Evolutionary conservation across 2,329 filamentous ascomycete species (phyloP).

Genomic region (Chaetomiaceae sp.): DNA sequence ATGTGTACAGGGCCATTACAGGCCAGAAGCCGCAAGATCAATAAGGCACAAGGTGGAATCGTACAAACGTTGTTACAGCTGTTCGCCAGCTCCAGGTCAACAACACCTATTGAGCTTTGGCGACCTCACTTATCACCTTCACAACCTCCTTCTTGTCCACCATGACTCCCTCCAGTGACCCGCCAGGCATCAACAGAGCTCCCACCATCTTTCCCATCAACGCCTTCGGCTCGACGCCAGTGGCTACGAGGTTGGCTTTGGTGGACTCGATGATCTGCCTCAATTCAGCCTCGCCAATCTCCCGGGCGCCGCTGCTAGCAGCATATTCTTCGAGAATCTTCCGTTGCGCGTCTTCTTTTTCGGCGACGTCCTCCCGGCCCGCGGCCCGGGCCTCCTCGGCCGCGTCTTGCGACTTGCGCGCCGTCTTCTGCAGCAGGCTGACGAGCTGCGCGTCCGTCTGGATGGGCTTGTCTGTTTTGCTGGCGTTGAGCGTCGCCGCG

Average conservation of each 20-base stretch:
- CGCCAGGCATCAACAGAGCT: constrained; percentile 45
- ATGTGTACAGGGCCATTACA: neutral
- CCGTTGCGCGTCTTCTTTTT: constrained; percentile 63
- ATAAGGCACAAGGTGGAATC: constrained; percentile 2
- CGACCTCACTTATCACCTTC: constrained; percentile 51
- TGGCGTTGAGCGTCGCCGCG: constrained; percentile 65
- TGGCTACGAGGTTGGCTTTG: constrained; percentile 44
- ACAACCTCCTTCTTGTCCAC: constrained; percentile 58
- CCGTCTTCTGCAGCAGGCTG: constrained; percentile 58
- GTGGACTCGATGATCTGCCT: constrained; percentile 44
- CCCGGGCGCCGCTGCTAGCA: constrained; percentile 51
- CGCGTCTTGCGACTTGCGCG: constrained; percentile 51
- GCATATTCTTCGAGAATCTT: constrained; percentile 61
- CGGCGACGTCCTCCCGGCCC: constrained; percentile 60
- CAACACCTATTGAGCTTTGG: neutral
- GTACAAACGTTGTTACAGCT: neutral
- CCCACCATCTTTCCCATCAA: constrained; percentile 59
- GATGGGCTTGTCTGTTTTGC: constrained; percentile 66
- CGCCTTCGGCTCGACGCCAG: constrained; percentile 39
- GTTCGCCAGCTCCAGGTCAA: neutral
- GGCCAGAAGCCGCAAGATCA: neutral
- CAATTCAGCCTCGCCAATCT: constrained; percentile 53
- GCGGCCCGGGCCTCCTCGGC: constrained; percentile 57
- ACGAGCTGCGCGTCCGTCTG: constrained; percentile 64
- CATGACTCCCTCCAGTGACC: constrained; percentile 54